These are phyloP conservation scores for Monilinia fructicola DNA, from an alignment of 2,329 filamentous ascomycete species.

Conservation along the genomic window DNA sequence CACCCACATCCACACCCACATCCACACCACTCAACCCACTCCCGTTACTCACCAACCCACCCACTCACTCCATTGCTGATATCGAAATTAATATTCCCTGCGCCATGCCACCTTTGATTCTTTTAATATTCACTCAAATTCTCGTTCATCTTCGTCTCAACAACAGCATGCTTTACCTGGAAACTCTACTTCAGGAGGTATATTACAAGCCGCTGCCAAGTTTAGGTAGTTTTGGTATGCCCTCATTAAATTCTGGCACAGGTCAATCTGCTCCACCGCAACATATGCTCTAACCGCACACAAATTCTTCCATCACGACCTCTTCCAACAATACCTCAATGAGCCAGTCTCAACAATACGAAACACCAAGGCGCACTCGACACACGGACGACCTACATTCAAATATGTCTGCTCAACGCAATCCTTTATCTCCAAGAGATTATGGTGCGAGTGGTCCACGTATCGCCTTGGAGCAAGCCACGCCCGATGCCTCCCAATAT, in stretches of 20 bases:
- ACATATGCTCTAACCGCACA: constrained; percentile 30
- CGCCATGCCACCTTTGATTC: constrained; percentile 26
- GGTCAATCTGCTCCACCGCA: constrained; percentile 40
- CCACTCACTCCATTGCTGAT: too few species aligned
- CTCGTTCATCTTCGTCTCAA: constrained; percentile 31
- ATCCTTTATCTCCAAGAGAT: constrained; percentile 44
- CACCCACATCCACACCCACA: too few species aligned
- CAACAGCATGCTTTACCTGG: constrained; percentile 33
- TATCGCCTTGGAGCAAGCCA: constrained; percentile 61
- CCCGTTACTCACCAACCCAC: background rate
- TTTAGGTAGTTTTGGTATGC: constrained; percentile 38
- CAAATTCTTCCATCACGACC: constrained; percentile 31
- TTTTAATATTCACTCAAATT: constrained; percentile 31
- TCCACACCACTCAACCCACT: too few species aligned
- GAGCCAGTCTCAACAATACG: constrained; percentile 50
- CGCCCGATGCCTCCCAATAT: constrained; percentile 49
- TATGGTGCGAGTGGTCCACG: constrained; percentile 50
- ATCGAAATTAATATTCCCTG: background rate
- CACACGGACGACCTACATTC: constrained; percentile 54
- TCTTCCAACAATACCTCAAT: constrained; percentile 38
- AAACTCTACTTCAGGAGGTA: constrained; percentile 31
- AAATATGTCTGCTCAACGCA: constrained; percentile 36
- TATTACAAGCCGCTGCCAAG: constrained; percentile 38
- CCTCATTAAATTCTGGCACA: constrained; percentile 35
- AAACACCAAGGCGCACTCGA: constrained; percentile 51